Base-by-base conservation (phyloP, 768 basidiomycete species). In the Chalciporus piperatus region DNA sequence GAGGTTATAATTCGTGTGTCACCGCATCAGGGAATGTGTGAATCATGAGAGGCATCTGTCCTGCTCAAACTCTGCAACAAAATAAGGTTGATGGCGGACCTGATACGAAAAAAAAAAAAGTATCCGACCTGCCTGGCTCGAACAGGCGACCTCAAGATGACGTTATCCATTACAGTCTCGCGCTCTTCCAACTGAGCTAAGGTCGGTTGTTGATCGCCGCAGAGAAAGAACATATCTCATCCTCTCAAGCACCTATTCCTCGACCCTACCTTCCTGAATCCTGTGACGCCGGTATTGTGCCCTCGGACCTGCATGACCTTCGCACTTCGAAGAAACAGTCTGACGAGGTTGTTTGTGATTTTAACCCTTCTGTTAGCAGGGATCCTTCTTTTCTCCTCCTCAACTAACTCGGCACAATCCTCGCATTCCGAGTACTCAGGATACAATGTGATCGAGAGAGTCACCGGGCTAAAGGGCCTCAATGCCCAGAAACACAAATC, bases 401-500 rank as follows among this genome's bases (percentile, higher is more conserved):
- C 63, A 8, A 44, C 56, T 0, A 47, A 50, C 11, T 42, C 52
- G 10, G 27, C 61, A 0, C 52, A 56, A 3, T 56, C 69, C 0
- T 51, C 64, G 14, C 48, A 56, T 2, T 66, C 69, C 23, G 76
- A 80, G 52, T 85, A 86, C 52, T 70, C 74, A 45, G 73, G 75
- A 16, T 82, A 83, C 52, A 79, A 79, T 54, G 81, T 87, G 14
- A 73, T 89, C 38, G 85, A 89, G 62, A 75, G 84, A 13, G 81
- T 88, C 16, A 73, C 79, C 0, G 71, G 82, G 2, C 64, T 80
- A 27, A 89, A 85, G 66, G 80, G 79, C 9, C 79, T 98, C 35
- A 95, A 98, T 76, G 87, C 91, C 13, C 90, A 94, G 54, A 85
- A 84, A 55, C 83, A 95, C 71, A 80, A 83, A 10, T 98, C 97